Percentiles rank a stretch among this genome's conserved stretches.
Conservation (phyloP, 805 yeast species). For the Lipomyces yamanashiensis region DNA sequence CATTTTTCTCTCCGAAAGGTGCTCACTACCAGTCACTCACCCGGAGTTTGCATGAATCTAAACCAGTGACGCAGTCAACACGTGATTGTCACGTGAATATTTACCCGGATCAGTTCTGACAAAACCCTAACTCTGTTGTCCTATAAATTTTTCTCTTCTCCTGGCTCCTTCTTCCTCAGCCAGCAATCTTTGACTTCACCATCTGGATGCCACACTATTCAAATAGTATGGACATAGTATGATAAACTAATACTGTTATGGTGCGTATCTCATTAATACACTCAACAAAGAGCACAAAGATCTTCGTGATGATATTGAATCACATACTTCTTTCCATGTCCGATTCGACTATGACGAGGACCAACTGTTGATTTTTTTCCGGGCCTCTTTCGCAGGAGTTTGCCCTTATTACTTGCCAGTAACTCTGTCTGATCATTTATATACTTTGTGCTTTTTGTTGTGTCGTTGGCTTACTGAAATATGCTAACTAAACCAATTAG, state of each 20-base stretch:
- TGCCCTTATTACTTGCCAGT: conserved; percentile 37
- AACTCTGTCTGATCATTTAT: conserved; percentile 32
- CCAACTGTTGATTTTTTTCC: conserved; percentile 17
- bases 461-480: not conserved
- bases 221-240: no score
- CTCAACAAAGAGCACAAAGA: not conserved
- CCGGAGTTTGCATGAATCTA: no score
- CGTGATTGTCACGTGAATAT: no score
- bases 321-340: conserved; percentile 36
- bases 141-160: conserved; percentile 12
- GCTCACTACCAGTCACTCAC: no score
- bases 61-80: no score
- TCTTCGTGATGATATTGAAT: conserved; percentile 27
- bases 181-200: not conserved
- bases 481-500: not conserved
- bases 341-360: conserved; percentile 40
- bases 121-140: not conserved
- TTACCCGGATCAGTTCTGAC: not conserved
- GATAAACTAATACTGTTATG: not conserved
- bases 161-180: not conserved
- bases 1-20: no score
- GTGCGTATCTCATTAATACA: not conserved
- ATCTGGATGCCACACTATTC: no score
- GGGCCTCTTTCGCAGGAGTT: conserved; percentile 35
- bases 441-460: not conserved